Evolutionary conservation across 768 basidiomycete genomes (phyloP).

Genomic region (Termitomyces sp.): DNA sequence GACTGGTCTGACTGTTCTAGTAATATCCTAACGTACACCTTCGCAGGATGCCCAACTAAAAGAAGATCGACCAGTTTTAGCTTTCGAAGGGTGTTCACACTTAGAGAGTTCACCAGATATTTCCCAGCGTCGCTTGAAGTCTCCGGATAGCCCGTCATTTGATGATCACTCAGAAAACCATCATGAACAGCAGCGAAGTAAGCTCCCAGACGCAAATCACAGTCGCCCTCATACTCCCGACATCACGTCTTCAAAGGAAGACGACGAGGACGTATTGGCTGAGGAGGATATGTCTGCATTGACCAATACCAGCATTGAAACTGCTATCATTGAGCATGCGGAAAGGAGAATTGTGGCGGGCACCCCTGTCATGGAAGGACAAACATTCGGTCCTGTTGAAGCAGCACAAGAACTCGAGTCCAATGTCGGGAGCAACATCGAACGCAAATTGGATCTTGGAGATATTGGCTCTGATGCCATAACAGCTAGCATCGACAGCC

Average conservation of each 20-base stretch:
- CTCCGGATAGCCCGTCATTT: neutral
- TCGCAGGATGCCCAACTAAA: neutral
- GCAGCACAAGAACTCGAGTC: slow-evolving; percentile 27
- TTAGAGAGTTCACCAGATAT: neutral
- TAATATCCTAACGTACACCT: neutral
- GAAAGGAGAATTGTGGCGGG: slow-evolving; percentile 32
- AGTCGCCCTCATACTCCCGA: slow-evolving; percentile 5
- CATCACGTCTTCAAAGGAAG: neutral
- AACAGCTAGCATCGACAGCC: slow-evolving; percentile 1
- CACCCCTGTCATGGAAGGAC: slow-evolving; percentile 14
- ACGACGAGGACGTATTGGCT: slow-evolving; percentile 7
- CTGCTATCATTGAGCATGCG: slow-evolving; percentile 42
- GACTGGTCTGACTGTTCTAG: neutral
- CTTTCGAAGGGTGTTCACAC: neutral
- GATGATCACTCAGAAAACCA: neutral
- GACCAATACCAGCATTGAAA: slow-evolving; percentile 43
- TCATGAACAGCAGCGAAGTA: neutral
- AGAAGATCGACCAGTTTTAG: neutral
- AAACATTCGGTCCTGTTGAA: slow-evolving; percentile 27
- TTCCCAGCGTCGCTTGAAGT: neutral
- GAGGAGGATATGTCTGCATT: slow-evolving; percentile 34
- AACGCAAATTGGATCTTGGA: slow-evolving; percentile 30
- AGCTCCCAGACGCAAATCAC: neutral
- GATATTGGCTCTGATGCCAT: slow-evolving; percentile 1
- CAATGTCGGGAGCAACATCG: slow-evolving; percentile 46